phyloP scores from a whole-genome alignment of 257 asterid species.

The Salvia rosmarinus region DNA sequence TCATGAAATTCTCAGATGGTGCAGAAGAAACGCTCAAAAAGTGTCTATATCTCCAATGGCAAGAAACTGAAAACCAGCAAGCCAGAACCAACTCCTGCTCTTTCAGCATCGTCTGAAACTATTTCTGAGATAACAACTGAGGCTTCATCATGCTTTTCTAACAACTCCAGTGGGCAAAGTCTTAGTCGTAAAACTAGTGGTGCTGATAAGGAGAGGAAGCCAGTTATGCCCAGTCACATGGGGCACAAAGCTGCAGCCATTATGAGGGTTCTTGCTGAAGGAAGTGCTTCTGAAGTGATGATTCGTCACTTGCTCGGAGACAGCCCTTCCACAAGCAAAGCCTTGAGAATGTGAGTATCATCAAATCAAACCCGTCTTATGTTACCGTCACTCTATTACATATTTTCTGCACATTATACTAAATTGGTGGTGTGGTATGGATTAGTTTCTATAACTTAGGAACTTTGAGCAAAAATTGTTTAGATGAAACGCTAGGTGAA shows the following conservation, averaged over 20 bases:
- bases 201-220: constrained; percentile 42
- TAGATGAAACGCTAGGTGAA: no score
- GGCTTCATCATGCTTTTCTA: constrained; percentile 56
- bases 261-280: constrained; percentile 59
- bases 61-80: constrained; percentile 47
- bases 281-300: constrained; percentile 79
- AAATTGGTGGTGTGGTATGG: background rate
- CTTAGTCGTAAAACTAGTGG: constrained; percentile 24
- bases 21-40: constrained; percentile 72
- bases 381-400: background rate
- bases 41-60: constrained; percentile 49
- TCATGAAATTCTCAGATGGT: constrained; percentile 50
- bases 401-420: constrained; percentile 10
- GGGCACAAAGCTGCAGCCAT: constrained; percentile 73
- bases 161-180: constrained; percentile 51
- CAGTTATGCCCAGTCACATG: constrained; percentile 56
- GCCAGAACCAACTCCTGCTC: constrained; percentile 34
- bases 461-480: background rate
- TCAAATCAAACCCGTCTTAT: constrained; percentile 18
- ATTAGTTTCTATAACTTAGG: constrained; percentile 19
- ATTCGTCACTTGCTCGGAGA: constrained; percentile 89
- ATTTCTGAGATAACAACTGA: constrained; percentile 54
- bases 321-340: constrained; percentile 99
- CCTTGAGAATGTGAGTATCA: constrained; percentile 77
- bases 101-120: constrained; percentile 45